Base-by-base conservation (phyloP, 2,329 filamentous ascomycete genomes). In the Aspergillus fijiensis region DNA sequence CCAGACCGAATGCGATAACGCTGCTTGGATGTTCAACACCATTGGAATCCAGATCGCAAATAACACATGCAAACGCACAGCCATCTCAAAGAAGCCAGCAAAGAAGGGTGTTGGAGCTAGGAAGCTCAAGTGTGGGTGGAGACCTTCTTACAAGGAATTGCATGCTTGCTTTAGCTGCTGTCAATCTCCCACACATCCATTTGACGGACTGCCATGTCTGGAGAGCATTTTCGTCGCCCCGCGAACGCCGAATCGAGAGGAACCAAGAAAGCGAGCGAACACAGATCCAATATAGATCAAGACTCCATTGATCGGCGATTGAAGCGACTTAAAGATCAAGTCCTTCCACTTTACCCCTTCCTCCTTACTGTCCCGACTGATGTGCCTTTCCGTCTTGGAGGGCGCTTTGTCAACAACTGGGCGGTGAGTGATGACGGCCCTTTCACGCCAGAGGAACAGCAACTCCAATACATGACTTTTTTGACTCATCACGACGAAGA, bases 391-490 rank as follows among this genome's bases (percentile, higher is more conserved):
- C 76, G 74, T 55, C 73, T 79, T 48, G 76, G 75, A 48, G 71
- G 70, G 56, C 76, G 76, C 47, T 74, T 76, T 63, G 70, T 76
- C 61, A 79, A 75, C 66, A 77, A 79, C 66, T 82, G 80, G 80
- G 76, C 77, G 61, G 75, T 80, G 64, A 76, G 77, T 58, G 70
- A 76, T 70, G 77, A 82, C 58, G 81, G 81, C 2, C 81, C 84
- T 4, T 88, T 87, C 72, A 73, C 76, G 54, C 73, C 72, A 19
- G 76, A 82, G 63, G 86, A 88, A 72, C 81, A 86, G 67, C 77
- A 81, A 66, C 76, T 86, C 55, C 86, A 88, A 69, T 88, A 88
- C 71, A 79, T 85, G 77, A 87, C 84, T 59, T 87, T 85, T 65
- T 74, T 85, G 57, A 83, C 82, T 58, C 84, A 85, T 70, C 82